Base-by-base conservation (phyloP, 352 stramenopile species). In the Globisporangium cylindrosporum region DNA sequence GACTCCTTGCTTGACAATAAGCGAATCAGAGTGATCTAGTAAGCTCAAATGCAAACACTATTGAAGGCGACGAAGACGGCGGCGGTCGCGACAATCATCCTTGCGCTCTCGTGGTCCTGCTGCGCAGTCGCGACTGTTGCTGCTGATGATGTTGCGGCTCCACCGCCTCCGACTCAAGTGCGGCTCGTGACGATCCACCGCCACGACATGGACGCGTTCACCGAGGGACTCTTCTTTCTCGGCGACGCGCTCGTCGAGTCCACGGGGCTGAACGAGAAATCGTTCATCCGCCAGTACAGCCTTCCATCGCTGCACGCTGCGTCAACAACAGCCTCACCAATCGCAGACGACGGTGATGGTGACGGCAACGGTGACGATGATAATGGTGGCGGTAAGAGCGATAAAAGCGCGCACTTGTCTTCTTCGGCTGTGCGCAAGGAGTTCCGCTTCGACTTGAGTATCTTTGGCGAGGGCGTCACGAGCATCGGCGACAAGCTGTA, bases 401-500 rank as follows among this genome's bases (percentile, higher is more conserved):
- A 18, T 6, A 48, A 5, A 5, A 49, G 18, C 43, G 15, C 56
- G 27, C 36, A 46, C 34, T 10, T 24, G 43, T 51, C 43, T 51
- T 51, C 46, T 14, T 46, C 38, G 38, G 24, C 57, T 46, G 60
- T 71, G 4, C 36, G 79, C 34, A 73, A 82, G 36, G 82, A 93
- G 63, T 90, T 85, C 54, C 69, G 73, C 56, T 90, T 94, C 57
- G 66, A 84, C 55, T 49, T 72, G 34, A 59, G 69, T n/a, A 66
- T 89, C 62, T 97, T 97, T 66, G 89, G 86, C 32, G 89, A 97
- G 59, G 89, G 89, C 49, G 85, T 95, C 62, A 79, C 88, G 6
- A 70, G 82, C 41, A 62, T 94, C 43, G 83, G 78, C 32, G 82
- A 93, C 73, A 87, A 79, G 67, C 79, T 97, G 68, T 91, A 89